Evolutionary conservation across 2,329 filamentous ascomycete species (phyloP).

Genomic region (Teratosphaeria destructans): DNA sequence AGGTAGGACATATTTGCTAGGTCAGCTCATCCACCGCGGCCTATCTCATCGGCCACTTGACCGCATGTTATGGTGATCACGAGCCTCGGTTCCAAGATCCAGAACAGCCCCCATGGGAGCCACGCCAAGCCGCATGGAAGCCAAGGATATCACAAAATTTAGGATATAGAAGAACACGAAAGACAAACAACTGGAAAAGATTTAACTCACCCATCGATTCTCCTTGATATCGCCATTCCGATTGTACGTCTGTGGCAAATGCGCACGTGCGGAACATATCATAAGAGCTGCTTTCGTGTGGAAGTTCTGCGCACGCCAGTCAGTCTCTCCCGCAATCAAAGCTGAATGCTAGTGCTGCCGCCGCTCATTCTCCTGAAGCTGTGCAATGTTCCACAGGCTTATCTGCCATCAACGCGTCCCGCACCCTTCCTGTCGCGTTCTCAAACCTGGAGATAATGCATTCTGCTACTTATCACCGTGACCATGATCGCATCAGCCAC

Average conservation of each 20-base stretch:
- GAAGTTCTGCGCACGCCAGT: slow-evolving; percentile 57
- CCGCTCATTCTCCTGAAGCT: too few species aligned
- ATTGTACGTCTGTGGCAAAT: slow-evolving; percentile 49
- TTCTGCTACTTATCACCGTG: too few species aligned
- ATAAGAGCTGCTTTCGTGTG: slow-evolving; percentile 78
- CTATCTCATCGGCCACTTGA: not conserved
- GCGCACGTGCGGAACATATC: slow-evolving; percentile 70
- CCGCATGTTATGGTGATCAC: not conserved
- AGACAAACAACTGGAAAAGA: slow-evolving; percentile 16
- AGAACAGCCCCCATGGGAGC: not conserved
- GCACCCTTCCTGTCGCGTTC: too few species aligned
- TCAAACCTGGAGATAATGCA: too few species aligned
- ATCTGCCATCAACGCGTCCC: too few species aligned
- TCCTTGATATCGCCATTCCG: slow-evolving; percentile 54
- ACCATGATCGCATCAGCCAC: too few species aligned
- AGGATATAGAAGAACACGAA: not conserved
- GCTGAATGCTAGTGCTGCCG: too few species aligned
- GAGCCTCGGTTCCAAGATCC: not conserved
- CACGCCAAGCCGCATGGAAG: not conserved
- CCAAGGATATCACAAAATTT: too few species aligned
- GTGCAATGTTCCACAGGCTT: too few species aligned
- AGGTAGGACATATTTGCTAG: too few species aligned
- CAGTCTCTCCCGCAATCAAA: slow-evolving; percentile 3
- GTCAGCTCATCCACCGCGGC: not conserved
- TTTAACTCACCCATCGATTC: slow-evolving; percentile 70